These are phyloP conservation scores for Syzygium malaccense DNA, from an alignment of 441 rosid species.

Conservation along the genomic window DNA sequence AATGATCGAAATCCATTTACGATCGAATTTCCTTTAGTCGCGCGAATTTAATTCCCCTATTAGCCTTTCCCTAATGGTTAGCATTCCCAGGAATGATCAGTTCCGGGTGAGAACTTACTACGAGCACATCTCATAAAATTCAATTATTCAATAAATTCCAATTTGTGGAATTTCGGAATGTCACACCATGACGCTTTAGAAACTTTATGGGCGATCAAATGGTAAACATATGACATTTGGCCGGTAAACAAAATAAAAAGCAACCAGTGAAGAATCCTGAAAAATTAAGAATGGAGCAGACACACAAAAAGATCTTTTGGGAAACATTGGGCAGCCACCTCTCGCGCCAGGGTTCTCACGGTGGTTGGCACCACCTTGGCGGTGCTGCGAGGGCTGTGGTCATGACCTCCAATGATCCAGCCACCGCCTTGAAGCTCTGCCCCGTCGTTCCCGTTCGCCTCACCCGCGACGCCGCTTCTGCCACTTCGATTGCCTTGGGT, in stretches of 20 bases:
- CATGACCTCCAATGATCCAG: slow-evolving; percentile 72
- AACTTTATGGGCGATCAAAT: neutral
- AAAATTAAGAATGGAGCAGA: neutral
- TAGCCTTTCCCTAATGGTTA: too few relatives aligned
- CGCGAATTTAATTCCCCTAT: too few relatives aligned
- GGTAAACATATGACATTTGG: neutral
- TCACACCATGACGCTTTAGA: too few relatives aligned
- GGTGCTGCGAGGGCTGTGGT: slow-evolving; percentile 55
- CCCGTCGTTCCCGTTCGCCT: slow-evolving; percentile 74
- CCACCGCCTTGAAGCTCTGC: slow-evolving; percentile 61
- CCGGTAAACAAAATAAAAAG: neutral
- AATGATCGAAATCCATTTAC: too few relatives aligned
- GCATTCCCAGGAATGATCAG: too few relatives aligned
- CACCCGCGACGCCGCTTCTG: slow-evolving; percentile 55
- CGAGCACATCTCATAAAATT: too few relatives aligned
- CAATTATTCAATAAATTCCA: too few relatives aligned
- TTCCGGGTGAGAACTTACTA: too few relatives aligned
- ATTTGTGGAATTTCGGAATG: too few relatives aligned
- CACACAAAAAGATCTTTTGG: neutral
- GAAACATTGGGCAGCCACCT: neutral
- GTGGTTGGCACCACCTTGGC: slow-evolving; percentile 39
- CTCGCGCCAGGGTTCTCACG: slow-evolving; percentile 41
- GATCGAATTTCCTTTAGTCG: too few relatives aligned
- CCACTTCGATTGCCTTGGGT: slow-evolving; percentile 87
- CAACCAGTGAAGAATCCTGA: neutral